Evolutionary conservation across 2,329 filamentous ascomycete genomes (phyloP), one percentile per base, ranked within the genome.

Genomic region (Chalara sp.): DNA sequence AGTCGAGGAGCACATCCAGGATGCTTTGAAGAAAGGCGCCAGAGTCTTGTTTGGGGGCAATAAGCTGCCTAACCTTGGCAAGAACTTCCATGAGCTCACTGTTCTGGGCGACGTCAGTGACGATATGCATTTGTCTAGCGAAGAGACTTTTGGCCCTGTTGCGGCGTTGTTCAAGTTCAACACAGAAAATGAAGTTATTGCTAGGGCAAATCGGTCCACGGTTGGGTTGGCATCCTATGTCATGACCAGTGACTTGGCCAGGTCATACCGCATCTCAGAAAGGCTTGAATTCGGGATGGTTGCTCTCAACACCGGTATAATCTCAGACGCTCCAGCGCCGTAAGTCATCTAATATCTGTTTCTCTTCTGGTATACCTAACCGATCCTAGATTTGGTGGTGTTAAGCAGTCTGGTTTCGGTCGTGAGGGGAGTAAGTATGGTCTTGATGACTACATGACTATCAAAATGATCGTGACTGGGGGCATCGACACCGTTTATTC

Each of bases 101-200:
- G 87, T 97, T 41, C 81, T 99, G 54, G 84, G 87, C 7, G 87
- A 87, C 56, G 92, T 96, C 84, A 95, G 77, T 8, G 74, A 78
- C 52, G 83, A 91, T 41, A 97, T 97, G 93, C 77, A 80, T 53
- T 78, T 97, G 59, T 84, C 88, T 5, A 74, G 74, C 1, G 92
- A 97, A 69, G 93, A 99, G 75, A 99, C 92, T 0, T 99, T 99
- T 66, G 93, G 93, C 0, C 93, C 93, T 3, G 86, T 97, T 0
- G 92, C 91, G 0, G 92, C 87, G 0, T 70, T 97, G 11, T 96
- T 96, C 74, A 79, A 83, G 46, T 99, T 97, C 65, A 80, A 88
- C 45, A 89, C 84, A 0, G 93, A 97, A 70, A 83, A 86, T 48
- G 91, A 97, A 63, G 93, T 96, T 5, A 82, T 96, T 31, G 75